Conservation (phyloP, 148 eudicot species). For the Bassia scoparia region DNA sequence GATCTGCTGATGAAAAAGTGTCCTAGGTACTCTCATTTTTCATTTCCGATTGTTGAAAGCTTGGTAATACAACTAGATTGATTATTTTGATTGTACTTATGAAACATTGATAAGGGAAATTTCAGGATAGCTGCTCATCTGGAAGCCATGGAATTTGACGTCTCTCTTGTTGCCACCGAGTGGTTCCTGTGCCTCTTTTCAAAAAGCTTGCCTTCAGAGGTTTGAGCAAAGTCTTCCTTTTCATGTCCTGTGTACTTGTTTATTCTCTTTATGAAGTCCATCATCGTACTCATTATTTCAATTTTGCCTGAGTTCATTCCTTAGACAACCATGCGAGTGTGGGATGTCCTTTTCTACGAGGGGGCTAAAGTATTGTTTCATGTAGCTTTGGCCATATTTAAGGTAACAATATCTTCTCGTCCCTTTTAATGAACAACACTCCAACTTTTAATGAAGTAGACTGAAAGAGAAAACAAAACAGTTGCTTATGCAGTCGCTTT, state of each 20-base stretch:
- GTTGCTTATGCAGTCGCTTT: not conserved
- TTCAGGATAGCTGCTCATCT: slow-evolving; percentile 90
- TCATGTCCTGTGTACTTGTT: not conserved
- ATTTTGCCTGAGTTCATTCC: slow-evolving; percentile 21
- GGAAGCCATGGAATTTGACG: slow-evolving; percentile 83
- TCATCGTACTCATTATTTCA: not conserved
- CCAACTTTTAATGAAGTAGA: too few species aligned
- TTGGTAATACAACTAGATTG: not conserved
- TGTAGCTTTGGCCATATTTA: slow-evolving; percentile 88
- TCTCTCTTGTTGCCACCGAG: slow-evolving; percentile 92
- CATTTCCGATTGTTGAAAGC: not conserved
- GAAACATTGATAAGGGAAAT: slow-evolving; percentile 17
- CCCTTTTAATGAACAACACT: too few species aligned
- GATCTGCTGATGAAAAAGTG: slow-evolving; percentile 74
- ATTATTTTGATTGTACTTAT: not conserved
- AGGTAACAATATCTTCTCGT: slow-evolving; percentile 41
- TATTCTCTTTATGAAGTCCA: not conserved
- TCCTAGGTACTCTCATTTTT: slow-evolving; percentile 52
- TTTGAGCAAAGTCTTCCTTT: slow-evolving; percentile 17
- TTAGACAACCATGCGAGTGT: slow-evolving; percentile 92
- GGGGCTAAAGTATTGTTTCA: slow-evolving; percentile 84
- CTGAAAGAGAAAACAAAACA: not conserved
- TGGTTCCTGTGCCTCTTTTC: slow-evolving; percentile 98
- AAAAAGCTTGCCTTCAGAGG: slow-evolving; percentile 99
- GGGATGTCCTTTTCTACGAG: slow-evolving; percentile 96